Percentiles rank a stretch among this genome's conserved stretches.
Evolutionary conservation across 2,329 filamentous ascomycete genomes (phyloP).

Genomic region (Metarhizium guizhouense): DNA sequence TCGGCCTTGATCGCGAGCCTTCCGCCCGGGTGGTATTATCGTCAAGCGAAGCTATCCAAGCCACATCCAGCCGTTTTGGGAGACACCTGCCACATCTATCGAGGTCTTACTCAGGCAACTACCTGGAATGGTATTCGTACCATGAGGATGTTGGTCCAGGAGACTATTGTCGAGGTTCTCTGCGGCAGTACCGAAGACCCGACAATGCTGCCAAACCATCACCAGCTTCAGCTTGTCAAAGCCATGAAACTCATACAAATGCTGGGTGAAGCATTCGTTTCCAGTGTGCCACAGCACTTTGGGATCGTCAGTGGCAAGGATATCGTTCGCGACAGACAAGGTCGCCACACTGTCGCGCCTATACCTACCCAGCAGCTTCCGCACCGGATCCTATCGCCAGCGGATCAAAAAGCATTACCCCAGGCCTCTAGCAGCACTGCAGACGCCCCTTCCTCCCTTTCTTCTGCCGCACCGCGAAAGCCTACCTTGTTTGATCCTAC

Average conservation of each 20-base stretch:
- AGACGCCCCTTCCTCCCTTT: slow-evolving; percentile 1
- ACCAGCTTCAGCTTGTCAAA: slow-evolving; percentile 27
- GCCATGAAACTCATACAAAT: slow-evolving; percentile 27
- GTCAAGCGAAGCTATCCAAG: slow-evolving; percentile 27
- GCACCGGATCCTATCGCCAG: slow-evolving; percentile 20
- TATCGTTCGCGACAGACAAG: slow-evolving; percentile 15
- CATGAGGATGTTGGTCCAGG: slow-evolving; percentile 36
- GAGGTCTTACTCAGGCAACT: slow-evolving; percentile 33
- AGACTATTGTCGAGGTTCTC: slow-evolving; percentile 36
- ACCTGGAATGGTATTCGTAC: slow-evolving; percentile 40
- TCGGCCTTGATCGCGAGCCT: slow-evolving; percentile 28
- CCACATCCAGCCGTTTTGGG: slow-evolving; percentile 33
- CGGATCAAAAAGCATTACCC: slow-evolving; percentile 3
- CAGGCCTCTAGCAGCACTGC: not conserved
- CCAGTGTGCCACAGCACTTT: slow-evolving; percentile 40
- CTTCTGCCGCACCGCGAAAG: slow-evolving; percentile 11
- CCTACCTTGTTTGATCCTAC: slow-evolving; percentile 33
- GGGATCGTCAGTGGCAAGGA: slow-evolving; percentile 35
- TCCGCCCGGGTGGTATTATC: slow-evolving; percentile 32
- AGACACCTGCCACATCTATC: slow-evolving; percentile 35
- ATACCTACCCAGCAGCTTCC: slow-evolving; percentile 20
- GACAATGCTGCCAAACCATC: slow-evolving; percentile 18
- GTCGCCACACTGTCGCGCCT: slow-evolving; percentile 13
- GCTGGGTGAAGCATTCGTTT: slow-evolving; percentile 32
- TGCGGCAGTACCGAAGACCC: slow-evolving; percentile 22